Base-by-base conservation (phyloP, 176 grass and related monocot genomes). In the Ampelocalamus luodianensis region DNA sequence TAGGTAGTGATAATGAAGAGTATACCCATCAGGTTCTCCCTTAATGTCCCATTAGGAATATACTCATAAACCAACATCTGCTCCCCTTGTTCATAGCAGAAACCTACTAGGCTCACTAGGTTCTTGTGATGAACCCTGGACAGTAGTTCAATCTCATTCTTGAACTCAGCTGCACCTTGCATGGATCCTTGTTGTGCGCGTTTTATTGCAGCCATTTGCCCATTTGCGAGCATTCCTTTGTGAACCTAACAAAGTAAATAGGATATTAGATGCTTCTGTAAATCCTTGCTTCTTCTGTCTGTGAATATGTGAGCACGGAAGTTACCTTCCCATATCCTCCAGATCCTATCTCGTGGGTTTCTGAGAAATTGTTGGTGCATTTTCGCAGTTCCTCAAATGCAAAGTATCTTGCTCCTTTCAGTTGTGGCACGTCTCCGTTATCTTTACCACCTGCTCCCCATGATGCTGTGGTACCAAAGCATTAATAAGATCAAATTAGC, bases 51-150 rank as follows among this genome's bases (percentile, higher is more conserved):
- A 81, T 90, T 90, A 46, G 88, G 13, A 72, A 97, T 65, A 51
- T 88, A 97, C 55, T 97, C 95, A 17, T 97, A 97, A 12, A 97
- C 92, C 82, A 97, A 68, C 92, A 97, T 93, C 85, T 94, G 90
- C 50, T 94, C 93, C 70, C 85, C 90, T 84, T 94, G 88, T 72
- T 94, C 93, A 6, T 88, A 92, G 65, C 90, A 94, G 65, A 92
- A 94, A n/a, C 93, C 93, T 32, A 94, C 82, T 67, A 94, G 79
- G 65, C 51, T 84, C 68, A 94, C 90, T 23, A 94, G 76, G 85
- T 94, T 94, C 79, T 92, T 94, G 76, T 94, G 93, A 84, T 94
- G 93, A 88, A 94, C 93, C 66, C 93, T 92, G 38, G 90, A 92
- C 10, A 94, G 75, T 50, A 92, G 63, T 85, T 92, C 90, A 58